Conservation (phyloP, 805 yeast species). For the Saccharomycopsis sp. region DNA sequence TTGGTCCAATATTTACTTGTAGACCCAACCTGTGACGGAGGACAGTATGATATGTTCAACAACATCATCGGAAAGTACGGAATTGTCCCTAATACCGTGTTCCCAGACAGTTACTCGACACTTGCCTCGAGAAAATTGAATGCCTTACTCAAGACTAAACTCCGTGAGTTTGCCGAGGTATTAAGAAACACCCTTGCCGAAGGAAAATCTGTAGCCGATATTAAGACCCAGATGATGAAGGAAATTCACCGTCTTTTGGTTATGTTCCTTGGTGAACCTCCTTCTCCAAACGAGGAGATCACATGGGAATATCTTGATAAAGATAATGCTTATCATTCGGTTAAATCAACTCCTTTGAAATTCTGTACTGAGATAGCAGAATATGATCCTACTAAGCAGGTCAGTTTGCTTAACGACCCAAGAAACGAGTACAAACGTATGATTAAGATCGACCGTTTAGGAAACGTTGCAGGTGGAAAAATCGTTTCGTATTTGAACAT, state of each 20-base stretch:
- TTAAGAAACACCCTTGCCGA: slow-evolving; percentile 44
- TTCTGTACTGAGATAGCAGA: slow-evolving; percentile 52
- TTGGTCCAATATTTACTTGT: slow-evolving; percentile 56
- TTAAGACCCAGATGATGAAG: slow-evolving; percentile 43
- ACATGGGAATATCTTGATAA: slow-evolving; percentile 72
- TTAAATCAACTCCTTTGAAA: slow-evolving; percentile 55
- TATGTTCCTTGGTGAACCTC: slow-evolving; percentile 72
- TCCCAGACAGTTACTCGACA: slow-evolving; percentile 59
- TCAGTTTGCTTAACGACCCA: slow-evolving; percentile 77
- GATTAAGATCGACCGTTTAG: slow-evolving; percentile 66
- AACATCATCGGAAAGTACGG: slow-evolving; percentile 78
- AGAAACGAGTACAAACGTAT: slow-evolving; percentile 60
- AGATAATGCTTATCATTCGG: slow-evolving; percentile 44
- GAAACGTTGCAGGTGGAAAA: slow-evolving; percentile 63
- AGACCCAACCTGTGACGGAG: slow-evolving; percentile 76
- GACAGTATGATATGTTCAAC: slow-evolving; percentile 80
- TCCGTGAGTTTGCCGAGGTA: slow-evolving; percentile 71
- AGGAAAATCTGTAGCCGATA: slow-evolving; percentile 33
- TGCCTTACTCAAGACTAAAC: slow-evolving; percentile 54
- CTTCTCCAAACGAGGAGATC: slow-evolving; percentile 59
- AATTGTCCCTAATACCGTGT: slow-evolving; percentile 63
- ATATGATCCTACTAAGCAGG: slow-evolving; percentile 43
- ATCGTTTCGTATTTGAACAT: slow-evolving; percentile 67
- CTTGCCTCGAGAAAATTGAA: slow-evolving; percentile 49
- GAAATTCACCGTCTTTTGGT: slow-evolving; percentile 61